Conservation (phyloP, 768 basidiomycete genomes). For the Artomyces pyxidatus region DNA sequence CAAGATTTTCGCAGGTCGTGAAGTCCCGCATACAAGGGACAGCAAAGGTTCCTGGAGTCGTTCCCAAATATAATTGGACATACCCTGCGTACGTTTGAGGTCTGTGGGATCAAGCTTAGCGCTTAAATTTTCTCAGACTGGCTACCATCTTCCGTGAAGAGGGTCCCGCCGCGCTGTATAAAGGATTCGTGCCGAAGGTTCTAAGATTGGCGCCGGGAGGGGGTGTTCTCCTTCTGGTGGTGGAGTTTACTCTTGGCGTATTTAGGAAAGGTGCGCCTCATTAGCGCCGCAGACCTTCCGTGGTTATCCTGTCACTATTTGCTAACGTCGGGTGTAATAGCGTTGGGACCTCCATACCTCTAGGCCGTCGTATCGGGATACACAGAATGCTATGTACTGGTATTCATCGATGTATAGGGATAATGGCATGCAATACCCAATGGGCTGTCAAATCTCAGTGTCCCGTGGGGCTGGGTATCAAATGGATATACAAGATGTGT, state of each 20-base stretch:
- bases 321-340: neutral
- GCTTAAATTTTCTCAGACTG: constrained; percentile 29
- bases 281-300: neutral
- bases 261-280: constrained; percentile 59
- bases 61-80: constrained; percentile 92
- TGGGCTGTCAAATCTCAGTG: no score
- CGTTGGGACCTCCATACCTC: constrained; percentile 1
- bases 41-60: constrained; percentile 54
- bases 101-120: neutral
- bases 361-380: no score
- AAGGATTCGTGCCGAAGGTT: constrained; percentile 93
- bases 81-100: constrained; percentile 60
- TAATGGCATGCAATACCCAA: no score
- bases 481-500: no score
- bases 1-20: constrained; percentile 70
- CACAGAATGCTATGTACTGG: no score
- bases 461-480: no score
- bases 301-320: neutral
- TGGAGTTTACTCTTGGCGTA: constrained; percentile 73
- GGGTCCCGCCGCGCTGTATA: constrained; percentile 79
- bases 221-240: constrained; percentile 88
- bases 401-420: no score
- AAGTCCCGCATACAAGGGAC: constrained; percentile 92
- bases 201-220: constrained; percentile 92
- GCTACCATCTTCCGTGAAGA: constrained; percentile 82